Conservation (phyloP, 495 filamentous ascomycete genomes). For the Schizothecium vesticola region DNA sequence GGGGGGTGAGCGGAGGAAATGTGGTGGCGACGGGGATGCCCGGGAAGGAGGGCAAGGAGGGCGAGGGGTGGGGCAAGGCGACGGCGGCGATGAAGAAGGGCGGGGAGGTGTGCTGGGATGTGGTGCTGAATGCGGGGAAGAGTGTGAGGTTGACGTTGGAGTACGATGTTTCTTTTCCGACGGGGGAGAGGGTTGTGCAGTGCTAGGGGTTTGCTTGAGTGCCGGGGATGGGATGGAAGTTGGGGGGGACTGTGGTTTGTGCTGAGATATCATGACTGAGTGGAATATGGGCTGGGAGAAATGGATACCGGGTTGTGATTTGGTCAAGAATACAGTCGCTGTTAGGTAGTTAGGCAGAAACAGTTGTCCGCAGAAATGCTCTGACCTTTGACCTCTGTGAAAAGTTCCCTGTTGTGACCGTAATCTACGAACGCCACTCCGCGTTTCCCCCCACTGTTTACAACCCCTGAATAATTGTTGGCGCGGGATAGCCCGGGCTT, state of each 20-base stretch:
- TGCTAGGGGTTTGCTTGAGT: slow-evolving; percentile 9
- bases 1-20: slow-evolving; percentile 46
- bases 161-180: slow-evolving; percentile 57
- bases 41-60: slow-evolving; percentile 23
- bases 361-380: too few species aligned
- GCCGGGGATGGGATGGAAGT: too few species aligned
- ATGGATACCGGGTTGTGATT: neutral
- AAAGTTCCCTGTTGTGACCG: too few species aligned
- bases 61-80: slow-evolving; percentile 45
- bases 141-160: slow-evolving; percentile 55
- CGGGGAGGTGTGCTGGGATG: slow-evolving; percentile 58
- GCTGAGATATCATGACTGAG: too few species aligned
- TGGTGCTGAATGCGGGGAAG: slow-evolving; percentile 51
- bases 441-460: too few species aligned
- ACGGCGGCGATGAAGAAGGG: slow-evolving; percentile 47
- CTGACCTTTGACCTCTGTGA: too few species aligned
- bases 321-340: too few species aligned
- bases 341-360: neutral
- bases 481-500: neutral
- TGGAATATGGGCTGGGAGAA: too few species aligned
- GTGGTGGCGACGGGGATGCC: slow-evolving; percentile 32
- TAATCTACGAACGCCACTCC: too few species aligned
- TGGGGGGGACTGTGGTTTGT: neutral
- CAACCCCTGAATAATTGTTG: neutral
- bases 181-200: slow-evolving; percentile 42